Evolutionary conservation across 352 stramenopile species (phyloP), one percentile per base, ranked within the genome.

Genomic region (Phytophthora agathidicida): DNA sequence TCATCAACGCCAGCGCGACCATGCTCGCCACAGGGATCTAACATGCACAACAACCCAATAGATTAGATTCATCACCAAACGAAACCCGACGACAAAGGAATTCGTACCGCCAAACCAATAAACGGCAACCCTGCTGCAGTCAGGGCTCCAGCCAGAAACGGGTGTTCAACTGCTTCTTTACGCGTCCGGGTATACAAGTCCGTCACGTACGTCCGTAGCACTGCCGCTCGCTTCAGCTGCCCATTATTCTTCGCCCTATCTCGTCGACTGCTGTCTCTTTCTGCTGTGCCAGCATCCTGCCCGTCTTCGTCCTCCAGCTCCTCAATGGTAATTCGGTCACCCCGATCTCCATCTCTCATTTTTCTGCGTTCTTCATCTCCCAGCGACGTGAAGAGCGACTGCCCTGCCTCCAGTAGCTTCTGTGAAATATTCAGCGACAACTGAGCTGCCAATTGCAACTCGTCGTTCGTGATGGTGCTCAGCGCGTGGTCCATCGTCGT

Each of bases 11-110:
- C 5, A 89, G 44, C 9, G 82, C 85, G 11, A 90, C 68, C 49
- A 91, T 62, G 35, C 80, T 91, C 7, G 80, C 85, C 6, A 92
- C 57, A 10, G 85, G 85, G 24, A 94, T 84, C 84, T 94, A 48
- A 8, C 22, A 52, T 10, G 27, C 9, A n/a, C 17, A 50, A 26
- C 1, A 8, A 24, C 6, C 30, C 28, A 7, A 48, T 50, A n/a
- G 42, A 19, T 24, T 26, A 36, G 36, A 52, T 8, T 10, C 9
- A 27, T 37, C 1, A 39, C 7, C 32, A 2, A 1, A 31, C 14
- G n/a, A 6, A n/a, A 0, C n/a, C n/a, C n/a, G n/a, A n/a, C n/a
- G 51, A 17, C 11, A 30, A 24, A 50, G 5, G 2, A 71, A n/a
- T n/a, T n/a, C 76, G 17, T 60, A 94, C 85, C 65, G 70, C 78